These are phyloP conservation scores for Myxozyma kluyveri DNA, from an alignment of 805 yeast species.

Conservation along the genomic window DNA sequence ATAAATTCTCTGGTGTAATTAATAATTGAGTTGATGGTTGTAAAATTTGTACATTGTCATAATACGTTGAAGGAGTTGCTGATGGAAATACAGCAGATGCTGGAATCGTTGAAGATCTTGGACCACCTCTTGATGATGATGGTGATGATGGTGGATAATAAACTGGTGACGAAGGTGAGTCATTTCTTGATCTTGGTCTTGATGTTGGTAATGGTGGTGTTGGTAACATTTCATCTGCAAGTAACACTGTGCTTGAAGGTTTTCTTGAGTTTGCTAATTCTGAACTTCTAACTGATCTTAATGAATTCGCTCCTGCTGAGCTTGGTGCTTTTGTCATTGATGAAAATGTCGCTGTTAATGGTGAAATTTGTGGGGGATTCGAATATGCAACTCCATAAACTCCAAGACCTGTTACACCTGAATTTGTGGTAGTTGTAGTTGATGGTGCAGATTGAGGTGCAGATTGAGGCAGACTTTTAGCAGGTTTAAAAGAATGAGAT, in stretches of 20 bases:
- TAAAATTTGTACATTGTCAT: conserved; percentile 16
- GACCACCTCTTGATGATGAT: neutral
- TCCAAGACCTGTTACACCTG: neutral
- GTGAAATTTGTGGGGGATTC: neutral
- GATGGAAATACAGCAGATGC: conserved; percentile 14
- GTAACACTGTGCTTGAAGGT: no score
- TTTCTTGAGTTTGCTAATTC: neutral
- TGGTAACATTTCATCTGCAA: neutral
- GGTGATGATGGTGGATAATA: conserved; percentile 21
- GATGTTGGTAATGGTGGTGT: neutral
- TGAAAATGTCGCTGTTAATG: neutral
- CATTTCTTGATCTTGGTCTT: neutral
- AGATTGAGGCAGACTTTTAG: no score
- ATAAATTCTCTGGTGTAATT: conserved; percentile 34
- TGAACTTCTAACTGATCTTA: neutral
- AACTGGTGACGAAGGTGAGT: conserved; percentile 13
- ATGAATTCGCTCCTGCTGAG: no score
- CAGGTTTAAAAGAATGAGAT: no score
- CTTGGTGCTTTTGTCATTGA: neutral
- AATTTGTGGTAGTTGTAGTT: neutral
- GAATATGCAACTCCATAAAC: neutral
- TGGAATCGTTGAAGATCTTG: conserved; percentile 11
- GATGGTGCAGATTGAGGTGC: neutral
- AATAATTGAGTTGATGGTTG: conserved; percentile 16
- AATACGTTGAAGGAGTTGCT: conserved; percentile 5